Evolutionary conservation across 1,284 basidiomycete genomes (phyloP).

Genomic region (Rhizoctonia solani): DNA sequence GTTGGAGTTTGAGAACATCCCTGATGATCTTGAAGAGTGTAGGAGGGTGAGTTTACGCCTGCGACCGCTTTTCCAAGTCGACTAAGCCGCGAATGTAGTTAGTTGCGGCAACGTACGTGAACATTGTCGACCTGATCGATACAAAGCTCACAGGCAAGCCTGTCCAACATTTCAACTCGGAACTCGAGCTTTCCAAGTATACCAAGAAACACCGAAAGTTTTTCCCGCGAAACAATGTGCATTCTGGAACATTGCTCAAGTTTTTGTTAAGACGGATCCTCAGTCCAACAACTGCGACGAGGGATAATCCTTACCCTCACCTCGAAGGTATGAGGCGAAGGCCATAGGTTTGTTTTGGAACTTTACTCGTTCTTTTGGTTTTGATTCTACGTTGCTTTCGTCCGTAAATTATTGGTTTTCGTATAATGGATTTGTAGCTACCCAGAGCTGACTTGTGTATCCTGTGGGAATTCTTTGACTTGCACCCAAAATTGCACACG

Average conservation of each 20-base stretch:
- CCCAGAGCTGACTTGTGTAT: too few relatives aligned
- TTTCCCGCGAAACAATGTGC: conserved; percentile 48
- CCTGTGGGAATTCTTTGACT: too few relatives aligned
- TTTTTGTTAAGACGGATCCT: conserved; percentile 50
- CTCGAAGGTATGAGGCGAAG: not conserved
- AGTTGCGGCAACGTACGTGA: conserved; percentile 11
- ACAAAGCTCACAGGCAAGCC: conserved; percentile 12
- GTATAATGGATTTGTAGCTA: too few relatives aligned
- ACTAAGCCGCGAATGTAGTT: not conserved
- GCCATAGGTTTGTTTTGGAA: not conserved
- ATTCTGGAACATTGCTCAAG: conserved; percentile 50
- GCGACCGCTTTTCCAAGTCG: not conserved
- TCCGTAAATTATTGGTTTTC: too few relatives aligned
- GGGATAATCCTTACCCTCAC: not conserved
- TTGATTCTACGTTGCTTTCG: too few relatives aligned
- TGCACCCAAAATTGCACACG: too few relatives aligned
- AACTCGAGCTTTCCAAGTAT: conserved; percentile 46
- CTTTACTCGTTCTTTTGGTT: too few relatives aligned
- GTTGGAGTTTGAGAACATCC: not conserved
- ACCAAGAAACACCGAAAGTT: conserved; percentile 44
- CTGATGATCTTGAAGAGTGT: not conserved
- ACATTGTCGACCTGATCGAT: conserved; percentile 23
- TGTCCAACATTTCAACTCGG: conserved; percentile 41
- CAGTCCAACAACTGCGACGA: conserved; percentile 53
- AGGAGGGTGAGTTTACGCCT: not conserved